Evolutionary conservation across 805 yeast genomes (phyloP), one percentile per base, ranked within the genome.

Genomic region (Diddensiella caesifluorescens): DNA sequence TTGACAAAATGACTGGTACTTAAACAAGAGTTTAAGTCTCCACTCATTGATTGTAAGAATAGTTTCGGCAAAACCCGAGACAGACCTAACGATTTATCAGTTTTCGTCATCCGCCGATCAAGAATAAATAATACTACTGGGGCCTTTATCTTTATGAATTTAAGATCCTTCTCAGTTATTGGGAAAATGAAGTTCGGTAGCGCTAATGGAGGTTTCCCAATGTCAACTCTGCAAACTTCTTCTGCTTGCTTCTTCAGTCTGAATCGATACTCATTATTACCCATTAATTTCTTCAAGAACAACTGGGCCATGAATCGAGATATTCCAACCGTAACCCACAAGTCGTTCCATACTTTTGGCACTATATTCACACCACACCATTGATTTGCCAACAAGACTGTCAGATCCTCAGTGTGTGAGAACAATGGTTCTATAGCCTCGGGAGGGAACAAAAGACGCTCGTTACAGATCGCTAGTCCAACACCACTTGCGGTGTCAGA

Each of bases 341-440:
- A 51, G 60, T 92, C 96, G 51, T 83, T 77, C 57, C 79, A 74
- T 0, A 79, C 73, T 41, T 73, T 73, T 0, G 97, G 96, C 2
- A 87, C 80, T 15, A 92, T 86, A 58, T 85, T 86, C 26, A 92
- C 80, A 13, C 97, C 96, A 0, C 94, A 76, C 95, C 97, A 92
- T 60, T 92, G 98, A 3, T 77, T 74, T 0, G 97, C 83, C 16
- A 92, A 61, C 0, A 85, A 79, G 42, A 77, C 74, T 0, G 90
- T 71, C 2, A 92, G 60, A 0, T 67, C 58, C 46, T 84, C 87
- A 0, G 95, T 84, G 2, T 77, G 73, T 0, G 74, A 55, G 51
- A 83, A 80, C 41, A 86, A 69, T 1, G 94, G 90, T 50, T 92
- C 98, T 23, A 92, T 79, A 7, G 78, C 64, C 25, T 76, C 75